These are phyloP conservation scores for Aspergillus sparsus DNA, from an alignment of 495 filamentous ascomycete species.

Conservation along the genomic window DNA sequence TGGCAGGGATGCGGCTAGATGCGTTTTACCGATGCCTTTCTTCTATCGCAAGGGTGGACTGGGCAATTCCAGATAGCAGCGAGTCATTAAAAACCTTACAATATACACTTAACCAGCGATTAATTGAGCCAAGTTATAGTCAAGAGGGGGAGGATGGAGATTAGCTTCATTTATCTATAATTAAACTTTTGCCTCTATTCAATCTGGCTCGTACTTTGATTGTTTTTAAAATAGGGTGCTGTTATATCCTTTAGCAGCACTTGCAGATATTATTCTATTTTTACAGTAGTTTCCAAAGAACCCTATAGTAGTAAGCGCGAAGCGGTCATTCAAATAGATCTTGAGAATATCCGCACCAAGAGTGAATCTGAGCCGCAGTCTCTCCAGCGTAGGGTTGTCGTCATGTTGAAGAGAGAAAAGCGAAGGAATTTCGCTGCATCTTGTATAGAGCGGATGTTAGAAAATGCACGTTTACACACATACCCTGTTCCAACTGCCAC, in stretches of 20 bases:
- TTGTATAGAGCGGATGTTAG: too few species aligned
- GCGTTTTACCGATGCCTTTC: not conserved
- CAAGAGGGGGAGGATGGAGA: not conserved
- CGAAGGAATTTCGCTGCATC: too few species aligned
- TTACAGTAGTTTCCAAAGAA: not conserved
- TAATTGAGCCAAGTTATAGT: not conserved
- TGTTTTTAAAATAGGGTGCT: not conserved
- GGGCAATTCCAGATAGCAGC: not conserved
- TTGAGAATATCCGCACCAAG: not conserved
- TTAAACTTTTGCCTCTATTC: not conserved
- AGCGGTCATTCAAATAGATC: not conserved
- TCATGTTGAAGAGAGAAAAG: not conserved
- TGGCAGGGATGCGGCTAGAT: not conserved
- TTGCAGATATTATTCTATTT: not conserved
- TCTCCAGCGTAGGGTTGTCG: not conserved
- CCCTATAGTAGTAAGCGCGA: not conserved
- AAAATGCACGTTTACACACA: too few species aligned
- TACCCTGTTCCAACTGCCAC: too few species aligned
- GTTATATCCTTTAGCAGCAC: not conserved
- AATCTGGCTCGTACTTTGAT: not conserved
- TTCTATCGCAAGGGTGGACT: not conserved
- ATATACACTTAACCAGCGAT: conserved; percentile 1
- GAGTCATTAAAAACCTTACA: not conserved
- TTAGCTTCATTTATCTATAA: not conserved
- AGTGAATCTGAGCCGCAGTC: not conserved